Evolutionary conservation across 768 basidiomycete species (phyloP).

Genomic region (Tylopilus rubrobrunneus): DNA sequence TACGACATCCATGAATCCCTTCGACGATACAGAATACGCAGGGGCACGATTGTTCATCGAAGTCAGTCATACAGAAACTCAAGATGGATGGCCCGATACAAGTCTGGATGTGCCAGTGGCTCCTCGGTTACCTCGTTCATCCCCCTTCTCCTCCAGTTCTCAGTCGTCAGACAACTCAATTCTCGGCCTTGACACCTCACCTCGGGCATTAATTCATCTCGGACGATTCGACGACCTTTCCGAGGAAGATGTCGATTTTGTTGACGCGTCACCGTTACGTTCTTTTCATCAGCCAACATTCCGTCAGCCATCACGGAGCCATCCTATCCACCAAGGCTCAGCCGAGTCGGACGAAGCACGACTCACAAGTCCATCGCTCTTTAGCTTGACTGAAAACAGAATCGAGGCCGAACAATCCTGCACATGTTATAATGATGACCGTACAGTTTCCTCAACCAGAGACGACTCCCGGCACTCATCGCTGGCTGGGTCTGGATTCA

Average conservation of each 20-base stretch:
- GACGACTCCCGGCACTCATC: neutral
- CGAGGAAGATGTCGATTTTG: neutral
- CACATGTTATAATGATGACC: neutral
- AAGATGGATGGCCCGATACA: neutral
- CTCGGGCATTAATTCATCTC: neutral
- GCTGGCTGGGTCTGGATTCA: neutral
- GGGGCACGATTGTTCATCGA: neutral
- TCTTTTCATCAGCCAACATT: neutral
- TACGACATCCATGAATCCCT: neutral
- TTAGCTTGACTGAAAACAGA: neutral
- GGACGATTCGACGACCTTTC: neutral
- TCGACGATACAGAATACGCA: conserved; percentile 4
- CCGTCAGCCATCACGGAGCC: neutral
- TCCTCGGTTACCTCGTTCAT: conserved; percentile 20
- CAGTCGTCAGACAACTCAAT: conserved; percentile 13
- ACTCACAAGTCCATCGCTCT: neutral
- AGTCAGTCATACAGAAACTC: neutral
- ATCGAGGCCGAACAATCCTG: neutral
- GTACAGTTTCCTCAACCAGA: neutral
- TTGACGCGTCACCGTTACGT: neutral
- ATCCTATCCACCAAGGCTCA: neutral
- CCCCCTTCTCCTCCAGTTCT: conserved; percentile 18
- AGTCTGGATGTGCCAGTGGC: neutral
- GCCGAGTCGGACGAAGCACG: neutral
- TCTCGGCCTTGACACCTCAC: conserved; percentile 25